Percentiles rank a stretch among this genome's conserved stretches.
These are phyloP conservation scores for Leccinum truebloodii DNA, from an alignment of 768 basidiomycete genomes.

Conservation along the genomic window DNA sequence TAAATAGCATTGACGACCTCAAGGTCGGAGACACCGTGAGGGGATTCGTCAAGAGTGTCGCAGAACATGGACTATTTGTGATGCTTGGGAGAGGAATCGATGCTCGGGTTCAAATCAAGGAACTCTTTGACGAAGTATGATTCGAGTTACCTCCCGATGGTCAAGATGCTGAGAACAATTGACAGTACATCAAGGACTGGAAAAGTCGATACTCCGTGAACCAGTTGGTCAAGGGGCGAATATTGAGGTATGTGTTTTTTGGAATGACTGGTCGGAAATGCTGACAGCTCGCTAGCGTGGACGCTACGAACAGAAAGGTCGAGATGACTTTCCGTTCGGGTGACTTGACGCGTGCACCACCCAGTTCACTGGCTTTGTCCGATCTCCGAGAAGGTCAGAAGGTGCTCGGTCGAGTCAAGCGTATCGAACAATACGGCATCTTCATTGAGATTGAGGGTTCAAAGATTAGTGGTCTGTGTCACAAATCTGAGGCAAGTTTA, in stretches of 20 bases:
- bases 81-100: slow-evolving; percentile 81
- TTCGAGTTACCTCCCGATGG: not conserved
- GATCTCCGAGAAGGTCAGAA: slow-evolving; percentile 81
- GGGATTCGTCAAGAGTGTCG: slow-evolving; percentile 88
- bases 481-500: slow-evolving; percentile 78
- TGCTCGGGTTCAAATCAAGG: slow-evolving; percentile 89
- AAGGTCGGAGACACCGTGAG: slow-evolving; percentile 74
- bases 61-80: slow-evolving; percentile 88
- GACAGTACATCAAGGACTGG: slow-evolving; percentile 93
- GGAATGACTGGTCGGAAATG: not conserved
- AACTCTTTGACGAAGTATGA: slow-evolving; percentile 82
- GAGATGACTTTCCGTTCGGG: slow-evolving; percentile 86
- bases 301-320: slow-evolving; percentile 71
- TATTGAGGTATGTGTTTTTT: slow-evolving; percentile 59
- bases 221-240: slow-evolving; percentile 85
- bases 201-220: slow-evolving; percentile 74
- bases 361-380: slow-evolving; percentile 41
- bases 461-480: slow-evolving; percentile 86
- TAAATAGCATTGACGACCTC: slow-evolving; percentile 59
- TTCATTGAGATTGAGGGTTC: slow-evolving; percentile 89
- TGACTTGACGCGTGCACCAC: slow-evolving; percentile 43
- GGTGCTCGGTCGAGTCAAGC: slow-evolving; percentile 75
- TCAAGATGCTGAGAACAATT: slow-evolving; percentile 12
- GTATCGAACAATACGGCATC: slow-evolving; percentile 86
- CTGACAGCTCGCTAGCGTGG: slow-evolving; percentile 52